Evolutionary conservation across 371 early-diverging fungal species (phyloP).

Genomic region (Mucor racemosus): DNA sequence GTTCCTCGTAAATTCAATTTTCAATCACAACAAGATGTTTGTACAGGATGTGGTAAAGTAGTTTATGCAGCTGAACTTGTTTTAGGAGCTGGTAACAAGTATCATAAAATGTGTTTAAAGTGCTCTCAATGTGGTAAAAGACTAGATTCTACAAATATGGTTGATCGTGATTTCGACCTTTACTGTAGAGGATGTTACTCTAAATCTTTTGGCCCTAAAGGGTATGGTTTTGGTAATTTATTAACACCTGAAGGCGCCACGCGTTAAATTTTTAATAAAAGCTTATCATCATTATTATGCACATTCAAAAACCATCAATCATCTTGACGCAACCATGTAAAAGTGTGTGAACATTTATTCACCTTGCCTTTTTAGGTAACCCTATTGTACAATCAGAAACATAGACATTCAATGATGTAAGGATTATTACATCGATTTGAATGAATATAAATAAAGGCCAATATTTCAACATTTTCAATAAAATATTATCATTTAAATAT

Average conservation of each 20-base stretch:
- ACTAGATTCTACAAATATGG: slow-evolving; percentile 55
- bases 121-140: slow-evolving; percentile 51
- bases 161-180: slow-evolving; percentile 48
- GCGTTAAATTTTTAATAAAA: slow-evolving; percentile 16
- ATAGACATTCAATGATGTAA: neutral
- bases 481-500: neutral
- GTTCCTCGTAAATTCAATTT: slow-evolving; percentile 50
- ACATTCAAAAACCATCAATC: neutral
- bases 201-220: slow-evolving; percentile 51
- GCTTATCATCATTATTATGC: neutral
- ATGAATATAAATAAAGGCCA: neutral
- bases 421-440: neutral
- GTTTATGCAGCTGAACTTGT: slow-evolving; percentile 57
- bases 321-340: neutral
- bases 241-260: slow-evolving; percentile 38
- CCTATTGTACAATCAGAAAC: neutral
- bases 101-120: slow-evolving; percentile 51
- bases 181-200: slow-evolving; percentile 55
- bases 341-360: neutral
- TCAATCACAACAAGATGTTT: slow-evolving; percentile 42
- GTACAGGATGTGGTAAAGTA: slow-evolving; percentile 48
- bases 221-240: slow-evolving; percentile 37
- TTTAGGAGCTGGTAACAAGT: slow-evolving; percentile 55
- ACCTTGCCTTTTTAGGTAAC: neutral
- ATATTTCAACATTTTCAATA: neutral